Conservation (phyloP, 1,284 basidiomycete genomes). For the Meira miltonrushii region DNA sequence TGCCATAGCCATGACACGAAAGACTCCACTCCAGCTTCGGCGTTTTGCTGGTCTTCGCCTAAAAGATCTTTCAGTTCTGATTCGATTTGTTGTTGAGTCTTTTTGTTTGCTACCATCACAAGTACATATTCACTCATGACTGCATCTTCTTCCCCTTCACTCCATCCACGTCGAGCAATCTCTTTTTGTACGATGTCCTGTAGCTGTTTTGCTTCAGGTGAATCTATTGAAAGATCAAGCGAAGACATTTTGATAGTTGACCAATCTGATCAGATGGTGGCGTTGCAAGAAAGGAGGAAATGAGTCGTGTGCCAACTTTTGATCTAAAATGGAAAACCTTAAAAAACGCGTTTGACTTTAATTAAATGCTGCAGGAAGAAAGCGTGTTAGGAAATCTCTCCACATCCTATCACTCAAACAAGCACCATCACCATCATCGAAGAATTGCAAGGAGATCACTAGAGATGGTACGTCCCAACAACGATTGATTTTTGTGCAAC, state of each 20-base stretch:
- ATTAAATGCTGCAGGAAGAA: too few relatives aligned
- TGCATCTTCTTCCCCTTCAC: constrained; percentile 26
- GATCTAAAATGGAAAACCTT: too few relatives aligned
- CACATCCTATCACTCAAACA: too few relatives aligned
- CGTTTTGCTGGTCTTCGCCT: background rate
- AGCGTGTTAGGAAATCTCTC: too few relatives aligned
- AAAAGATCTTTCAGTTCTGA: constrained; percentile 20
- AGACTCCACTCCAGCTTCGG: constrained; percentile 3
- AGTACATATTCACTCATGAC: constrained; percentile 51
- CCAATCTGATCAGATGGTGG: too few relatives aligned
- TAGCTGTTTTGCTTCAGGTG: constrained; percentile 10
- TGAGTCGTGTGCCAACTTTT: too few relatives aligned
- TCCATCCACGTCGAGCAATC: constrained; percentile 33
- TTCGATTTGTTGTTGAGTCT: constrained; percentile 19
- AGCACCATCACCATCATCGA: too few relatives aligned
- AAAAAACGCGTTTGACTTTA: too few relatives aligned
- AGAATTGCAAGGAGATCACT: too few relatives aligned
- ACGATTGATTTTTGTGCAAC: background rate
- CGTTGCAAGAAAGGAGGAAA: too few relatives aligned
- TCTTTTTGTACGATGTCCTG: constrained; percentile 33
- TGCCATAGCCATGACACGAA: constrained; percentile 42
- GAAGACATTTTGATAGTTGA: too few relatives aligned
- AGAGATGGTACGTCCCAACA: background rate
- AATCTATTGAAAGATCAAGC: too few relatives aligned
- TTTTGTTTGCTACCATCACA: constrained; percentile 44